These are phyloP conservation scores for Penicillium soppii DNA, from an alignment of 495 filamentous ascomycete species.

Conservation along the genomic window DNA sequence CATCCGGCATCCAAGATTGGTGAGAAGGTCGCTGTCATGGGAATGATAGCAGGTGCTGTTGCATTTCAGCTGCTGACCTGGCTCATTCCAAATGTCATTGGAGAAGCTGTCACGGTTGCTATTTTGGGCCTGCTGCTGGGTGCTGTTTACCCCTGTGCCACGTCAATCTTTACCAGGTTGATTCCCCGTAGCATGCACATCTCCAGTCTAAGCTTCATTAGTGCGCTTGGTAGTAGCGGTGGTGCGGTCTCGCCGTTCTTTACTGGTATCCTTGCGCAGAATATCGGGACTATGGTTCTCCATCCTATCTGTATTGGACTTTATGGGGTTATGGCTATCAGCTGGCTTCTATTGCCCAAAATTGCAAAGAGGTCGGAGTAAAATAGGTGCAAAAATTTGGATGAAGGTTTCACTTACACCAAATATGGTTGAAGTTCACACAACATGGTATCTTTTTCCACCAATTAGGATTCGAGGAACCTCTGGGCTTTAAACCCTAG, in stretches of 20 bases:
- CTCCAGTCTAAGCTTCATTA: constrained; percentile 66
- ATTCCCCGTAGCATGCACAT: constrained; percentile 64
- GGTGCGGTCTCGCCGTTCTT: constrained; percentile 74
- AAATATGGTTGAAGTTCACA: too few relatives aligned
- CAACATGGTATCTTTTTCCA: too few relatives aligned
- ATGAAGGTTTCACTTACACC: too few relatives aligned
- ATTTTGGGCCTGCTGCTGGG: constrained; percentile 78
- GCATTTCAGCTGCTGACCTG: constrained; percentile 71
- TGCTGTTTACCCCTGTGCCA: constrained; percentile 72
- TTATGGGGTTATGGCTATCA: constrained; percentile 67
- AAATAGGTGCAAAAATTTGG: too few relatives aligned
- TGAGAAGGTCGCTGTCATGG: constrained; percentile 65
- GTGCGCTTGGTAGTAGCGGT: constrained; percentile 70
- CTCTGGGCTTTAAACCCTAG: too few relatives aligned
- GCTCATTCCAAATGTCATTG: constrained; percentile 69
- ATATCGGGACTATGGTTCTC: constrained; percentile 68
- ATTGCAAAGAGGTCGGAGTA: constrained; percentile 32
- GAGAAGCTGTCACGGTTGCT: constrained; percentile 66
- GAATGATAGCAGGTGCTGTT: constrained; percentile 57
- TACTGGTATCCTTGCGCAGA: constrained; percentile 68
- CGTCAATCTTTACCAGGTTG: constrained; percentile 61
- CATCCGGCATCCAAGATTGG: constrained; percentile 63
- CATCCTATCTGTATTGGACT: constrained; percentile 69
- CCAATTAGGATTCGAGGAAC: too few relatives aligned
- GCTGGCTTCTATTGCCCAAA: constrained; percentile 51